phyloP scores from a whole-genome alignment of 2,329 filamentous ascomycete genomes.

The Beauveria sp. region DNA sequence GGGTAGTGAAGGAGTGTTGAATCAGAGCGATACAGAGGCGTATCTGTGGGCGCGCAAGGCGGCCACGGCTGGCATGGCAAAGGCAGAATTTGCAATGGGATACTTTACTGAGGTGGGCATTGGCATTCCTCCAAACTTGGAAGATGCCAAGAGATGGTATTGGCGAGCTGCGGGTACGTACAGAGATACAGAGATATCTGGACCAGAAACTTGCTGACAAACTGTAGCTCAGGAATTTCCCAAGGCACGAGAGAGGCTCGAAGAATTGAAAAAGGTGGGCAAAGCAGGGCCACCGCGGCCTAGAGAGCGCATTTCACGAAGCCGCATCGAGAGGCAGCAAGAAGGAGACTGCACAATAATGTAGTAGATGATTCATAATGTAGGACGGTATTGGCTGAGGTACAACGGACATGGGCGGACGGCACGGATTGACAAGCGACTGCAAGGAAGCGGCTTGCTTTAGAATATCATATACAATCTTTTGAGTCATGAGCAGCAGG shows the following conservation, averaged over 20 bases:
- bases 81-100: constrained; percentile 95
- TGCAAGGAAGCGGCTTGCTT: constrained; percentile 1
- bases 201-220: not conserved
- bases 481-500: not conserved
- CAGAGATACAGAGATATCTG: not conserved
- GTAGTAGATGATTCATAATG: constrained; percentile 37
- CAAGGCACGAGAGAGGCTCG: constrained; percentile 84
- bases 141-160: constrained; percentile 98
- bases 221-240: constrained; percentile 79
- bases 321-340: constrained; percentile 73
- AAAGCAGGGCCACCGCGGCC: constrained; percentile 59
- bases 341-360: constrained; percentile 85
- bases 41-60: constrained; percentile 97
- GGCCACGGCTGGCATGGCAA: constrained; percentile 76
- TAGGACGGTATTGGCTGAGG: not conserved
- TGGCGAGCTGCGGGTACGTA: constrained; percentile 89
- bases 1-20: constrained; percentile 76
- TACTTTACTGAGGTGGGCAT: constrained; percentile 97
- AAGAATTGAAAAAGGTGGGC: constrained; percentile 80
- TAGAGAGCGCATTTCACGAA: constrained; percentile 72
- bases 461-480: constrained; percentile 3
- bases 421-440: not conserved
- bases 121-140: constrained; percentile 74
- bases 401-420: not conserved
- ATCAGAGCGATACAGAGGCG: constrained; percentile 90